phyloP scores from a whole-genome alignment of 208 protist genomes.

The Leishmania lainsoni region DNA sequence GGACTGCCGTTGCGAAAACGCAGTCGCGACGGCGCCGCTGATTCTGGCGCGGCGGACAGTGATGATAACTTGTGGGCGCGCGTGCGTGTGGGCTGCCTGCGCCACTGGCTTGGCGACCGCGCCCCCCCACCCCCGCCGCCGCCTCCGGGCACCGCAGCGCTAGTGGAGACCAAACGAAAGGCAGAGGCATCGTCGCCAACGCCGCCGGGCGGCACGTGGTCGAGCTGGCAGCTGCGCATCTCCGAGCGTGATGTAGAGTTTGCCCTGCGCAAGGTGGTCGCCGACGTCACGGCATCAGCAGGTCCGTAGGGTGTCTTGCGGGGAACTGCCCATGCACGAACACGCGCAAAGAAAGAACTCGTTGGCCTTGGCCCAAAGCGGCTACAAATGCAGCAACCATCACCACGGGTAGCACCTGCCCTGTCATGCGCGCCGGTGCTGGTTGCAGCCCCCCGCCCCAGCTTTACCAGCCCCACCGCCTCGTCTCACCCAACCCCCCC shows the following conservation, averaged over 20 bases:
- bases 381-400: neutral
- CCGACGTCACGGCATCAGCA: neutral
- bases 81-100: slow-evolving; percentile 14
- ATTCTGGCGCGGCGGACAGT: neutral
- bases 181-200: neutral
- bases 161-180: neutral
- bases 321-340: neutral
- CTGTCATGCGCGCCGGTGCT: neutral
- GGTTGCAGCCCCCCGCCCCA: neutral
- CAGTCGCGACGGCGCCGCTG: slow-evolving; percentile 1
- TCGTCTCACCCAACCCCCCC: neutral
- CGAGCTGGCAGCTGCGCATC: slow-evolving; percentile 27
- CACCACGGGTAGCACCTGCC: neutral
- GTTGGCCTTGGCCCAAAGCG: neutral
- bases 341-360: neutral
- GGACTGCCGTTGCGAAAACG: neutral
- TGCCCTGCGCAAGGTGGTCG: slow-evolving; percentile 35
- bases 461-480: neutral
- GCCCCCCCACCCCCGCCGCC: slow-evolving; percentile 13
- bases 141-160: slow-evolving; percentile 1
- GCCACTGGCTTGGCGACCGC: slow-evolving; percentile 7
- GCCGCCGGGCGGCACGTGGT: slow-evolving; percentile 1
- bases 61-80: slow-evolving; percentile 14
- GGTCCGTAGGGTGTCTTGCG: neutral
- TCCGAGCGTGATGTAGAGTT: slow-evolving; percentile 59